Percentiles rank a stretch among this genome's conserved stretches.
Conservation (phyloP, 2,329 filamentous ascomycete genomes). For the Xylariaceae sp. region DNA sequence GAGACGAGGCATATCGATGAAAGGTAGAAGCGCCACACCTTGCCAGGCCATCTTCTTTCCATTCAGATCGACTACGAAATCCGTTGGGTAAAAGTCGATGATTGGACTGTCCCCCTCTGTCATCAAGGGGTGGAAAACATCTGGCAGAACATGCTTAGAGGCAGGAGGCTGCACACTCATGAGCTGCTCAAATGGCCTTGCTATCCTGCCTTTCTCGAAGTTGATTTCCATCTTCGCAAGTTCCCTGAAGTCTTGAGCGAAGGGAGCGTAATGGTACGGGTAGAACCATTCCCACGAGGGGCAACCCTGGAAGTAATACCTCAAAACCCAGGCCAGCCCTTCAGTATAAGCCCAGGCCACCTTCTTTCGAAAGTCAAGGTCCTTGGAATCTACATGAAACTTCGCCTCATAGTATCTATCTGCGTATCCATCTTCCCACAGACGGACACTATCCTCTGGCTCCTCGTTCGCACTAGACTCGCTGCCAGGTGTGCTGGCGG, state of each 20-base stretch:
- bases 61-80: constrained; percentile 90
- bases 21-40: constrained; percentile 86
- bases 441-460: constrained; percentile 73
- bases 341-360: constrained; percentile 92
- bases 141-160: constrained; percentile 85
- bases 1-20: constrained; percentile 88
- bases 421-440: constrained; percentile 95
- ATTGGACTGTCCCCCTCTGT: constrained; percentile 82
- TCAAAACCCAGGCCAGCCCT: constrained; percentile 88
- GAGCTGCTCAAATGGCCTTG: constrained; percentile 90
- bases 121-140: constrained; percentile 89
- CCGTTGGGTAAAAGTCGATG: constrained; percentile 94
- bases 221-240: constrained; percentile 72
- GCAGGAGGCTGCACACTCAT: constrained; percentile 97
- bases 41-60: constrained; percentile 99
- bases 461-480: constrained; percentile 55
- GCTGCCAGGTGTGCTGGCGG: constrained; percentile 55
- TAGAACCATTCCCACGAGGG: constrained; percentile 99
- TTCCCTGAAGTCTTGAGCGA: constrained; percentile 89
- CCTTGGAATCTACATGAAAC: constrained; percentile 76
- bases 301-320: constrained; percentile 98
- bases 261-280: constrained; percentile 96
- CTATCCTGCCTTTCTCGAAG: constrained; percentile 81
- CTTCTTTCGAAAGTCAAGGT: constrained; percentile 81
- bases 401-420: constrained; percentile 98